Conservation (phyloP, 345 rosid species). For the Eucalyptus regnans region DNA sequence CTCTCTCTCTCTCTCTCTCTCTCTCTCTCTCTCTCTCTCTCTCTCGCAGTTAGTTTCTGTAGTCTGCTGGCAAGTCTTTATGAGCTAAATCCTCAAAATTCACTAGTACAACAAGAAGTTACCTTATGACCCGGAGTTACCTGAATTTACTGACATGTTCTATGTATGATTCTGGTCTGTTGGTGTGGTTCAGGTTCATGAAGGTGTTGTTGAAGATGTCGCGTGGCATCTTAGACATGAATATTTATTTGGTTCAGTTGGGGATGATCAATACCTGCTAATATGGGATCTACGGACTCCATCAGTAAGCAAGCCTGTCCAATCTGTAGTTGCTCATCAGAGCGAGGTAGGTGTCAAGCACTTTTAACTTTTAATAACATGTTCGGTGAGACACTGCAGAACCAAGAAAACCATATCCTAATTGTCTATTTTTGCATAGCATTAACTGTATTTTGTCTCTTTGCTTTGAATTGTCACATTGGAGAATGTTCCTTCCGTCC, state of each 20-base stretch:
- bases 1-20: no score
- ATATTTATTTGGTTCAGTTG: constrained; percentile 94
- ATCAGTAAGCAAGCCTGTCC: constrained; percentile 58
- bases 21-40: no score
- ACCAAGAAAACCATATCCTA: background rate
- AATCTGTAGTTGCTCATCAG: constrained; percentile 91
- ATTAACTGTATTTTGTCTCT: background rate
- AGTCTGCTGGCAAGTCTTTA: background rate
- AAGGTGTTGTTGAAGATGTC: constrained; percentile 98
- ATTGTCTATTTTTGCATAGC: background rate
- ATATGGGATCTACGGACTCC: constrained; percentile 91
- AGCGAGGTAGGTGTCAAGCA: constrained; percentile 55
- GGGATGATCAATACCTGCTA: constrained; percentile 89
- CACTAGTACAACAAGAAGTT: background rate
- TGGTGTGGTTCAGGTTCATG: constrained; percentile 53
- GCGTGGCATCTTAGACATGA: constrained; percentile 99
- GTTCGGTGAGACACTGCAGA: background rate
- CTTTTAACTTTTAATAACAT: background rate
- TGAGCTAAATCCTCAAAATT: background rate
- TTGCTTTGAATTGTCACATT: background rate
- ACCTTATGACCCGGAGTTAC: background rate
- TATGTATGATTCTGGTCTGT: background rate
- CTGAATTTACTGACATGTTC: background rate
- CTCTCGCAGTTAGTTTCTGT: background rate
- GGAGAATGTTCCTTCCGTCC: background rate